These are phyloP conservation scores for Cystobasidium pallidum DNA, from an alignment of 1,284 basidiomycete genomes.

Conservation along the genomic window DNA sequence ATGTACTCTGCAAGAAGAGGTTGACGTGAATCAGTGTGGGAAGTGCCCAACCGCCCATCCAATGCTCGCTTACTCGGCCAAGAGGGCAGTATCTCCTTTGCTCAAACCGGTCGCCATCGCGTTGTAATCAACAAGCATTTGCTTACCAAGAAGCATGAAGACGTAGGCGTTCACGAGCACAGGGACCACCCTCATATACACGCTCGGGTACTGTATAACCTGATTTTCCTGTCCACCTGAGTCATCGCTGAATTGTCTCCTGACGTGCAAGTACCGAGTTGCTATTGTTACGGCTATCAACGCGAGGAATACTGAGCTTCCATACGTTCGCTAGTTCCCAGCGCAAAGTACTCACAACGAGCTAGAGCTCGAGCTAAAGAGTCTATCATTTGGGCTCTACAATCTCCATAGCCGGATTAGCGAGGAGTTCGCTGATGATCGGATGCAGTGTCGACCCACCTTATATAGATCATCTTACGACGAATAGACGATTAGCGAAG, in stretches of 20 bases:
- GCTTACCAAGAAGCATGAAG: conserved; percentile 68
- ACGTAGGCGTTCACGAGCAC: conserved; percentile 71
- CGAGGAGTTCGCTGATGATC: no score
- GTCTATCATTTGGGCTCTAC: conserved; percentile 62
- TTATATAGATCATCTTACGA: conserved; percentile 56
- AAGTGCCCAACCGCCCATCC: background rate
- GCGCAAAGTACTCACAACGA: conserved; percentile 32
- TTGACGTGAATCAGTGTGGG: background rate
- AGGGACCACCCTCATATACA: conserved; percentile 71
- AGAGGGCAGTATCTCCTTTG: conserved; percentile 61
- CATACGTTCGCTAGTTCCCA: background rate
- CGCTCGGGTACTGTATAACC: conserved; percentile 70
- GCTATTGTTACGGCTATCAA: conserved; percentile 68
- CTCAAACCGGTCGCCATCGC: conserved; percentile 63
- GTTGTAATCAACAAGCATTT: conserved; percentile 65
- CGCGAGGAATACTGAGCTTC: background rate
- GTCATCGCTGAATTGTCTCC: conserved; percentile 63
- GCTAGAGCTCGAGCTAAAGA: conserved; percentile 66
- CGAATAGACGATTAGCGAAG: background rate
- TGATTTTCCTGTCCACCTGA: conserved; percentile 57
- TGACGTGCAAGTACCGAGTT: conserved; percentile 72
- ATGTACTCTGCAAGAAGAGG: conserved; percentile 61
- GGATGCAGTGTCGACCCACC: conserved; percentile 38
- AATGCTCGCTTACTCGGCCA: conserved; percentile 61
- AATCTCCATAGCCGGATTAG: no score